Conservation (phyloP, 805 yeast genomes). For the Wickerhamomyces bovis region DNA sequence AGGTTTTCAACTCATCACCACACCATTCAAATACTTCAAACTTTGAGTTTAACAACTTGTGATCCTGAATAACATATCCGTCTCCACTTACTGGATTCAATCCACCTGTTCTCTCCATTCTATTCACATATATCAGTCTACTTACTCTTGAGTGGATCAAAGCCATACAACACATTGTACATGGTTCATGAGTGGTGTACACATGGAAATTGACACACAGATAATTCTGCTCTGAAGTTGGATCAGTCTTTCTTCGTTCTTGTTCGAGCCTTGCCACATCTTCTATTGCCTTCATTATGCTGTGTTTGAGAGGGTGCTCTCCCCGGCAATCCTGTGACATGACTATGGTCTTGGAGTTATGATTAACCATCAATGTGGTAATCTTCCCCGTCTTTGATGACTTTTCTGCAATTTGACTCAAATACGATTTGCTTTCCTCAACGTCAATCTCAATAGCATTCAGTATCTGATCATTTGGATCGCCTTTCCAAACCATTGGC, state of each 20-base stretch:
- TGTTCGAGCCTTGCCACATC: conserved; percentile 54
- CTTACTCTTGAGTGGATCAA: conserved; percentile 82
- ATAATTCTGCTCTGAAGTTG: conserved; percentile 32
- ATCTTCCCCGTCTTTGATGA: conserved; percentile 36
- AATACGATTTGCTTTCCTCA: conserved; percentile 30
- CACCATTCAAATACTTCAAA: conserved; percentile 79
- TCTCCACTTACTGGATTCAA: conserved; percentile 52
- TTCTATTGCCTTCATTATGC: conserved; percentile 67
- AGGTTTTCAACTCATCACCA: conserved; percentile 29
- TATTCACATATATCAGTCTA: conserved; percentile 54
- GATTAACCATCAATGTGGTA: conserved; percentile 61
- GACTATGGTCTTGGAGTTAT: conserved; percentile 29
- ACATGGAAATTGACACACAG: conserved; percentile 74
- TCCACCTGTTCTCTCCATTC: conserved; percentile 47
- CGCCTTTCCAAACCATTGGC: conserved; percentile 95
- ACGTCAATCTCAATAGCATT: conserved; percentile 50
- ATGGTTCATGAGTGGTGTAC: conserved; percentile 91
- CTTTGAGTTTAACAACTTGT: conserved; percentile 76
- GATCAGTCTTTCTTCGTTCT: conserved; percentile 27
- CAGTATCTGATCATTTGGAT: conserved; percentile 68
- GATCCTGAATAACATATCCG: conserved; percentile 68
- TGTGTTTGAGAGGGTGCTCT: conserved; percentile 57
- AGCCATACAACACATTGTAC: conserved; percentile 97
- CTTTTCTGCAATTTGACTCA: conserved; percentile 24
- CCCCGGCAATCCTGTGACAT: conserved; percentile 35